Evolutionary conservation across 352 stramenopile genomes (phyloP).

Genomic region (Globisporangium yorkense): DNA sequence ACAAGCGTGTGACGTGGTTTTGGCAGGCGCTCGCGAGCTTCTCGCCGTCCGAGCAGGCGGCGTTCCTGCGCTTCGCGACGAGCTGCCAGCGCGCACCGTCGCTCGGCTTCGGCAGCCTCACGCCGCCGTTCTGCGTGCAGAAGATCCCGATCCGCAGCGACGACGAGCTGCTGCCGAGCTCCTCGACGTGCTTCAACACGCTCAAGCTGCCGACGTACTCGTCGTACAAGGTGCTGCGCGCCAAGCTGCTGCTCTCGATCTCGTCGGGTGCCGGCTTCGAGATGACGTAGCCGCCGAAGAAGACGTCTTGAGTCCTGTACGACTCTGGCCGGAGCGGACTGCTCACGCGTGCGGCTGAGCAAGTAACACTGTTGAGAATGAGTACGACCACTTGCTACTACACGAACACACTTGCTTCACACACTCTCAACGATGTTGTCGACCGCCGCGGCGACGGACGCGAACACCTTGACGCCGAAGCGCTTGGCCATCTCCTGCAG

Average conservation of each 20-base stretch:
- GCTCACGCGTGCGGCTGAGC: not conserved
- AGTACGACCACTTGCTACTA: too few relatives aligned
- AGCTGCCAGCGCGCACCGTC: conserved; percentile 93
- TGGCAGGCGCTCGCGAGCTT: conserved; percentile 74
- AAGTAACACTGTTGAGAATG: not conserved
- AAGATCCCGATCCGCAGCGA: conserved; percentile 58
- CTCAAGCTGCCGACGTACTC: conserved; percentile 97
- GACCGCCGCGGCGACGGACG: conserved; percentile 55
- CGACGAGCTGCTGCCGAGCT: conserved; percentile 87
- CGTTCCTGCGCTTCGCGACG: conserved; percentile 94
- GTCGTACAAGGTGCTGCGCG: conserved; percentile 89
- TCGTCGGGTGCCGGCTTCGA: conserved; percentile 94
- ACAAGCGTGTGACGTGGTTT: conserved; percentile 64
- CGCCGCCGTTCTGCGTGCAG: conserved; percentile 93
- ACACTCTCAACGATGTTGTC: conserved; percentile 56
- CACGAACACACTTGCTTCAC: conserved; percentile 7
- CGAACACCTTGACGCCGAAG: conserved; percentile 67
- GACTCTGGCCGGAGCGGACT: too few relatives aligned
- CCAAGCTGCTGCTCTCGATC: conserved; percentile 94
- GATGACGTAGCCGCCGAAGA: conserved; percentile 66
- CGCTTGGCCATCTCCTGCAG: conserved; percentile 79
- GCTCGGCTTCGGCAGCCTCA: conserved; percentile 91
- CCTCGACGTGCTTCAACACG: conserved; percentile 97
- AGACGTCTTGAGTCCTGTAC: too few relatives aligned
- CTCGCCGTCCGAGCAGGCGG: conserved; percentile 75